phyloP scores from a whole-genome alignment of 2,329 filamentous ascomycete species.

The Nemania abortiva region DNA sequence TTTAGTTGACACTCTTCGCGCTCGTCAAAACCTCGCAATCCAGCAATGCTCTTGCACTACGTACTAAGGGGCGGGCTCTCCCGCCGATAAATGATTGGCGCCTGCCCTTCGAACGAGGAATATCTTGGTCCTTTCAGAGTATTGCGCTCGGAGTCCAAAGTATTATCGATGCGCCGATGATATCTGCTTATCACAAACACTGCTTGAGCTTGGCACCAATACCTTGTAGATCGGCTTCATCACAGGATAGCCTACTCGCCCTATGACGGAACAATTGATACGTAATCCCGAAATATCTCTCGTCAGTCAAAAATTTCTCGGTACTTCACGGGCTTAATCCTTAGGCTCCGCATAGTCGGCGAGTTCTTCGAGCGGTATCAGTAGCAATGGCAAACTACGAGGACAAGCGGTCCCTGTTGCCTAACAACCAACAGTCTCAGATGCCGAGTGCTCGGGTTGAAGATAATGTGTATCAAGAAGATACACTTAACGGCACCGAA shows the following conservation, averaged over 20 bases:
- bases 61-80: not conserved
- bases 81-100: not conserved
- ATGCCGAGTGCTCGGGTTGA: not conserved
- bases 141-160: not conserved
- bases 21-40: constrained; percentile 7
- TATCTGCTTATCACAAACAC: not conserved
- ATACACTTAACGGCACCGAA: not conserved
- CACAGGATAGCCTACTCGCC: not conserved
- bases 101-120: not conserved
- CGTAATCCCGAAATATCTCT: not conserved
- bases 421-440: not conserved
- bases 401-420: constrained; percentile 5
- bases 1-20: constrained; percentile 8
- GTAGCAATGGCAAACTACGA: constrained; percentile 23
- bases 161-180: not conserved
- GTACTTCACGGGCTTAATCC: not conserved
- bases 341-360: not conserved
- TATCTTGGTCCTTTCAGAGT: not conserved
- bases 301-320: not conserved
- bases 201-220: not conserved
- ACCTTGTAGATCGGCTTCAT: not conserved
- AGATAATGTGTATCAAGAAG: not conserved
- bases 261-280: not conserved
- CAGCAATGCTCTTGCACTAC: not conserved
- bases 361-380: not conserved